These are phyloP conservation scores for Cladosporium sp. DNA, from an alignment of 2,329 filamentous ascomycete species.

Conservation along the genomic window DNA sequence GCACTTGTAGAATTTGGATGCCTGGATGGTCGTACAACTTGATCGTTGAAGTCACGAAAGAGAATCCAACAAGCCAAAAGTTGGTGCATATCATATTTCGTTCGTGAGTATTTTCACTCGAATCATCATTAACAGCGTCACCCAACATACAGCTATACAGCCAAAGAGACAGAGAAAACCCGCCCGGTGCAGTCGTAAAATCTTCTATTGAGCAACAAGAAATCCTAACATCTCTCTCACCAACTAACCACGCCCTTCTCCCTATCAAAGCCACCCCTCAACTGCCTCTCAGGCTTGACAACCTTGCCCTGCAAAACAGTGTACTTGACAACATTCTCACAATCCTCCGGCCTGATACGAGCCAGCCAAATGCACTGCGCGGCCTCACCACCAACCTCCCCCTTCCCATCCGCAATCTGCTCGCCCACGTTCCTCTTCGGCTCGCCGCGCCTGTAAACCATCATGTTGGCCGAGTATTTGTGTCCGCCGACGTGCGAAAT, in stretches of 20 bases:
- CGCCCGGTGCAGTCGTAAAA: not conserved
- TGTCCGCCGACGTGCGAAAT: constrained; percentile 95
- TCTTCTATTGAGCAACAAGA: not conserved
- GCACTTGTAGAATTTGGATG: too few relatives aligned
- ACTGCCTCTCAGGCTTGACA: constrained; percentile 78
- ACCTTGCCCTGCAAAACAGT: constrained; percentile 92
- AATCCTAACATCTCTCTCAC: constrained; percentile 45
- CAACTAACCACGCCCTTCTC: constrained; percentile 77
- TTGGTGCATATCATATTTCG: too few relatives aligned
- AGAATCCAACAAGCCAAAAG: too few relatives aligned
- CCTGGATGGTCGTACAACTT: too few relatives aligned
- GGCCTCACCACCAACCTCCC: constrained; percentile 47
- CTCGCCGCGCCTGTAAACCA: constrained; percentile 70
- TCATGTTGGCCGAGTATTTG: constrained; percentile 92
- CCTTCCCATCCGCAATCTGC: constrained; percentile 29
- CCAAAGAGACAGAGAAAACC: not conserved
- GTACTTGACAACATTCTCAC: constrained; percentile 84
- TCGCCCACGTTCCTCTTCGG: constrained; percentile 21
- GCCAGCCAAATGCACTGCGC: constrained; percentile 92
- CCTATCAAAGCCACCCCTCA: constrained; percentile 87
- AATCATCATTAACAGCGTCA: too few relatives aligned
- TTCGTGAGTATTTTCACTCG: too few relatives aligned
- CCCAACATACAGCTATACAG: too few relatives aligned
- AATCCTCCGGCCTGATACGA: constrained; percentile 78
- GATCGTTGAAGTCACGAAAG: too few relatives aligned